Evolutionary conservation across 106 monocot species (phyloP).

Genomic region (Iris macrosiphon): DNA sequence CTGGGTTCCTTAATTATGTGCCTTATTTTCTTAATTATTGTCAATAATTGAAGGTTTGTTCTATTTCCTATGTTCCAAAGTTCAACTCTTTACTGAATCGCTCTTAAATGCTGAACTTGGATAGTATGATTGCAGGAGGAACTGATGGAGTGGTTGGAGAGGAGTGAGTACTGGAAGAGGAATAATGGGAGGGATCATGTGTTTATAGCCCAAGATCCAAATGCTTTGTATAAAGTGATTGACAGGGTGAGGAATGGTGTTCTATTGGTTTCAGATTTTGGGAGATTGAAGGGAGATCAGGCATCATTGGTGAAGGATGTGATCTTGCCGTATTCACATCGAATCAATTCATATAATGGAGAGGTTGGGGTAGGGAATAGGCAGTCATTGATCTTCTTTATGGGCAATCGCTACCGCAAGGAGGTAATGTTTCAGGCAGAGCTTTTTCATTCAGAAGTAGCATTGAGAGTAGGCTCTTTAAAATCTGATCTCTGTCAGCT

Average conservation of each 20-base stretch:
- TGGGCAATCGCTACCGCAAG: conserved; percentile 86
- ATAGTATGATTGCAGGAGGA: conserved; percentile 55
- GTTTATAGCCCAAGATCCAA: conserved; percentile 79
- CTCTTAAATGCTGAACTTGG: background rate
- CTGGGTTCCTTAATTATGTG: too few species aligned
- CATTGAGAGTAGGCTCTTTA: too few species aligned
- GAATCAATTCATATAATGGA: conserved; percentile 69
- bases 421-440: conserved; percentile 88
- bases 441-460: too few species aligned
- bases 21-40: too few species aligned
- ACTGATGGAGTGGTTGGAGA: conserved; percentile 68
- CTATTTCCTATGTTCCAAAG: too few species aligned
- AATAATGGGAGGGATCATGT: conserved; percentile 82
- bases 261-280: conserved; percentile 71
- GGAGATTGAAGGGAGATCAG: conserved; percentile 58
- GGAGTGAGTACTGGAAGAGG: conserved; percentile 63
- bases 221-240: conserved; percentile 63
- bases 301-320: conserved; percentile 83
- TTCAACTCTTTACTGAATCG: too few species aligned
- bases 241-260: conserved; percentile 52
- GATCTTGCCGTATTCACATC: conserved; percentile 73
- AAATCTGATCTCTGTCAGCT: too few species aligned
- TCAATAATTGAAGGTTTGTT: too few species aligned
- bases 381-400: conserved; percentile 70
- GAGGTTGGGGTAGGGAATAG: conserved; percentile 48